Percentiles rank a stretch among this genome's conserved stretches.
These are phyloP conservation scores for Aspergillus clavatus DNA, from an alignment of 2,329 filamentous ascomycete species.

Conservation along the genomic window DNA sequence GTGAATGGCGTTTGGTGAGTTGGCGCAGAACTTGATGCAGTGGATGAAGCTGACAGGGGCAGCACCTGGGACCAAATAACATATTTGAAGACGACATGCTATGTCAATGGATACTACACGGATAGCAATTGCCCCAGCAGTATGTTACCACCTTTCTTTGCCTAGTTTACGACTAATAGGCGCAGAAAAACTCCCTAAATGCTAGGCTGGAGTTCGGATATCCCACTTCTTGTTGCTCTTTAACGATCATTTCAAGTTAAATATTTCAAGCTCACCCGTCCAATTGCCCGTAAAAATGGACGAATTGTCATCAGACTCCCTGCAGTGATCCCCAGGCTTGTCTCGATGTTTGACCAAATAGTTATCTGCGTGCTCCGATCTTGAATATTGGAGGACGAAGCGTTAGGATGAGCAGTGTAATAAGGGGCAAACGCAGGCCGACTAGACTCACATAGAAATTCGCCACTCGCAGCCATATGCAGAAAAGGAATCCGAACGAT, in stretches of 20 bases:
- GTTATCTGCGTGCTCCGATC: not conserved
- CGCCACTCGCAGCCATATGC: not conserved
- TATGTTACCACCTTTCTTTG: constrained; percentile 5
- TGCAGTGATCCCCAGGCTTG: not conserved
- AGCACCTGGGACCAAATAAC: constrained; percentile 12
- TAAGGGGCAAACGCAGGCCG: not conserved
- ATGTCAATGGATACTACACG: constrained; percentile 11
- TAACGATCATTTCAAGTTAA: too few species aligned
- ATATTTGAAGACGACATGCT: constrained; percentile 8
- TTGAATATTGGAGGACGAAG: not conserved
- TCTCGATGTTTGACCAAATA: not conserved
- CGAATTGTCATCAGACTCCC: not conserved
- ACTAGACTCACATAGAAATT: not conserved
- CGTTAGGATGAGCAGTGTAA: not conserved
- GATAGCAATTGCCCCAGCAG: constrained; percentile 11
- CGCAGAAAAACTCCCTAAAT: not conserved
- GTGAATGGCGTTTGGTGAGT: constrained; percentile 9
- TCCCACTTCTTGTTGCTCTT: too few species aligned
- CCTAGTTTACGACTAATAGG: not conserved
- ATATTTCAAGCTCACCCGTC: not conserved
- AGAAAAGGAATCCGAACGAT: not conserved
- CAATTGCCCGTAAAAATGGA: not conserved
- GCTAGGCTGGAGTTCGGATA: too few species aligned
- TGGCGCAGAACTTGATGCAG: not conserved
- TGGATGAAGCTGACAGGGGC: constrained; percentile 3